phyloP scores from a whole-genome alignment of 768 basidiomycete genomes.

The Fomitopsis serialis region DNA sequence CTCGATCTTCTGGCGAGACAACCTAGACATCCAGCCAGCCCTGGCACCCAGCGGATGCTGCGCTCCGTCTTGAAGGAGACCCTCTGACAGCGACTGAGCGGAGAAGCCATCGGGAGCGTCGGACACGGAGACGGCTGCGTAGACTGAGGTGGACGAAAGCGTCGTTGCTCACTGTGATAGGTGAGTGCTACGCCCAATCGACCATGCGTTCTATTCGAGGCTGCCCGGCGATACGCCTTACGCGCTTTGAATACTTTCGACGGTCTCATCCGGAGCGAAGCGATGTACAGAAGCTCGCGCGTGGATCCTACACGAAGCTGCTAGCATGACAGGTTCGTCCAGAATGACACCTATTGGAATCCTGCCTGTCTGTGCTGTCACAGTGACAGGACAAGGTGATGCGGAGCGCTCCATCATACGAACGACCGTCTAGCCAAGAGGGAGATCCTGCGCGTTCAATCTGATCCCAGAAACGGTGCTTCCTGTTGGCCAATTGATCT shows the following conservation, averaged over 20 bases:
- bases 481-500: no score
- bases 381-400: no score
- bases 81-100: constrained; percentile 26
- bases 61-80: constrained; percentile 26
- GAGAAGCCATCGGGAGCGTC: constrained; percentile 23
- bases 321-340: not conserved
- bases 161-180: constrained; percentile 29
- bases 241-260: no score
- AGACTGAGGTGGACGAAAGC: constrained; percentile 26
- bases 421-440: no score
- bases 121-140: constrained; percentile 27
- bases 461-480: no score
- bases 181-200: constrained; percentile 19
- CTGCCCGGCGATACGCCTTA: not conserved
- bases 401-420: no score
- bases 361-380: not conserved
- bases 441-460: no score
- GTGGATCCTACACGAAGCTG: not conserved
- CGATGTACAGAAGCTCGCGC: not conserved
- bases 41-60: constrained; percentile 25
- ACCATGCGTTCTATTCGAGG: not conserved
- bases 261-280: no score
- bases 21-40: constrained; percentile 39
- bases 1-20: constrained; percentile 33
- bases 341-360: not conserved